phyloP scores from a whole-genome alignment of 495 filamentous ascomycete species.

The Hypomontagnella submonticulosa region DNA sequence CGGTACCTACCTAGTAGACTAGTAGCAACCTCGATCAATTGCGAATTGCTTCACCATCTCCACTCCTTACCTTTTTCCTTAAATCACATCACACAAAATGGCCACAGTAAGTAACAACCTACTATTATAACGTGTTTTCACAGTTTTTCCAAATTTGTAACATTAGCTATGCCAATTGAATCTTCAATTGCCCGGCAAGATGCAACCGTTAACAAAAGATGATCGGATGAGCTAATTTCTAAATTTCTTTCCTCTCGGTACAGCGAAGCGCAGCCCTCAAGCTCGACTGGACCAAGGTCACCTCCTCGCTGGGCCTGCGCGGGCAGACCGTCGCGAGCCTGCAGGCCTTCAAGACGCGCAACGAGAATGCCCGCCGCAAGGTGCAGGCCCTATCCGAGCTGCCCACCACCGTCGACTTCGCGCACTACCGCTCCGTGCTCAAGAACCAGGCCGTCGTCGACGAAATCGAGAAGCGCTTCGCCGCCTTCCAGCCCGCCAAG shows the following conservation, averaged over 20 bases:
- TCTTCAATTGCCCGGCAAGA: slow-evolving; percentile 22
- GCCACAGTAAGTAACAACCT: slow-evolving; percentile 75
- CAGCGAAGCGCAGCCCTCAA: slow-evolving; percentile 98
- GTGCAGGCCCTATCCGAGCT: slow-evolving; percentile 80
- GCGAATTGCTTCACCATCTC: slow-evolving; percentile 54
- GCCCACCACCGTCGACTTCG: slow-evolving; percentile 88
- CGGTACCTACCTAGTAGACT: slow-evolving; percentile 34
- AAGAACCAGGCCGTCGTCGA: slow-evolving; percentile 95
- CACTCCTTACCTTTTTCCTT: slow-evolving; percentile 55
- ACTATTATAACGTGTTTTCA: too few relatives aligned
- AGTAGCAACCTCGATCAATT: slow-evolving; percentile 44
- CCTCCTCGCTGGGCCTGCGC: slow-evolving; percentile 91
- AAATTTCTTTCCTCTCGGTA: slow-evolving; percentile 36
- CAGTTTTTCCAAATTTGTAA: too few relatives aligned
- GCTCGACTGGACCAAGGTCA: slow-evolving; percentile 97
- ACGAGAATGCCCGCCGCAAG: slow-evolving; percentile 97
- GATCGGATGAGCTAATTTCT: slow-evolving; percentile 62
- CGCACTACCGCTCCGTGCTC: slow-evolving; percentile 87
- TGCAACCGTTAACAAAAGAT: slow-evolving; percentile 1
- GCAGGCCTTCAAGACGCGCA: slow-evolving; percentile 98
- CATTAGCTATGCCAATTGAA: slow-evolving; percentile 27
- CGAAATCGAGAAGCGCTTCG: slow-evolving; percentile 96
- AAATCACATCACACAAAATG: slow-evolving; percentile 79
- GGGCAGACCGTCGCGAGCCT: slow-evolving; percentile 92
- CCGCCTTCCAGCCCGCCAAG: slow-evolving; percentile 85